Evolutionary conservation across 768 basidiomycete genomes (phyloP).

Genomic region (Tulasnella sp.): DNA sequence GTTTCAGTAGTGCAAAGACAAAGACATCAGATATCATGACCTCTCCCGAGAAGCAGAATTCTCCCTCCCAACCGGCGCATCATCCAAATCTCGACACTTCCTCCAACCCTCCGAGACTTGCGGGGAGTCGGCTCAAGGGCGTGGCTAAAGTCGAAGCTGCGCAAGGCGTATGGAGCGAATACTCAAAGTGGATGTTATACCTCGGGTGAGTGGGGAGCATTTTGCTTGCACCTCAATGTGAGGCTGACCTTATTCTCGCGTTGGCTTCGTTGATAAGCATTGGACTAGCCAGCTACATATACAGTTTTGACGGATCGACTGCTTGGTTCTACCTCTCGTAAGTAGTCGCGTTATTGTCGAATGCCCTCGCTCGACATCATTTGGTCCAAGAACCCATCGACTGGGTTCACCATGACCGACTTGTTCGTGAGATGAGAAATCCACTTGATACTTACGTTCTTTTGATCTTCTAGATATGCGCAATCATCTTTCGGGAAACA

Average conservation of each 20-base stretch:
- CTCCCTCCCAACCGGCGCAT: background rate
- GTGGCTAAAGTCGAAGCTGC: conserved; percentile 33
- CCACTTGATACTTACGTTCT: no score
- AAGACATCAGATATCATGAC: background rate
- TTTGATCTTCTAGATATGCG: background rate
- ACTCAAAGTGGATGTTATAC: conserved; percentile 50
- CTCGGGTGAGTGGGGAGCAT: conserved; percentile 35
- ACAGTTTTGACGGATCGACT: conserved; percentile 10
- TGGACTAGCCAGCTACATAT: conserved; percentile 3
- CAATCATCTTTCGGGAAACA: conserved; percentile 36
- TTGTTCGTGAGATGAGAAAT: no score
- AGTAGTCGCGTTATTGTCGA: no score
- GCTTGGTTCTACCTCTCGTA: conserved; percentile 3
- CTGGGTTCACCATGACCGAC: no score
- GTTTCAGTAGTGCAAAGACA: background rate
- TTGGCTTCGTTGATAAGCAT: background rate
- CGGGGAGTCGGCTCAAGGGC: no score
- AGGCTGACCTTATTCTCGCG: background rate
- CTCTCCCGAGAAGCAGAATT: background rate
- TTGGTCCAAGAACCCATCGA: no score
- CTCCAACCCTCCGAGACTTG: background rate
- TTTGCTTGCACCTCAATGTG: background rate
- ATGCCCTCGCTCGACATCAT: background rate
- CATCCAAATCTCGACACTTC: background rate
- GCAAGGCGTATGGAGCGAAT: conserved; percentile 41